A percentile compares a stretch with the other conserved stretches of the same genome.
Conservation (phyloP, 2,329 filamentous ascomycete species). For the Microcera coccophila region DNA sequence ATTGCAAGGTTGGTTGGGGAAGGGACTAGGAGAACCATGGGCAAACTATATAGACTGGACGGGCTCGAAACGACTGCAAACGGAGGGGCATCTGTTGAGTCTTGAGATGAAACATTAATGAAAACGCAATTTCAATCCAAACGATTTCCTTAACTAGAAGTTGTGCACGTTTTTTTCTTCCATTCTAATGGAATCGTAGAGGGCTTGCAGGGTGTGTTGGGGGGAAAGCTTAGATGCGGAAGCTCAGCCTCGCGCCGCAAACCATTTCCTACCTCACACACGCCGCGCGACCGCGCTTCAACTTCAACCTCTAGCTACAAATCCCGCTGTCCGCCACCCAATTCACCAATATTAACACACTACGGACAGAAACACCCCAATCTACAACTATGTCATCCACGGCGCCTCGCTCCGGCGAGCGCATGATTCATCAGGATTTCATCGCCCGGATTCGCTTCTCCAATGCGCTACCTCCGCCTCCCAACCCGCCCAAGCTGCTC, state of each 20-base stretch:
- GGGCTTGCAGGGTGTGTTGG: neutral
- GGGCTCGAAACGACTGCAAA: constrained; percentile 16
- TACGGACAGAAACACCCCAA: neutral
- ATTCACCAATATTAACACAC: constrained; percentile 1
- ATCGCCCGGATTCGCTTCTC: constrained; percentile 94
- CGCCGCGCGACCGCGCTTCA: constrained; percentile 16
- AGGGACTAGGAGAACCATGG: constrained; percentile 1
- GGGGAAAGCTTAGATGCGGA: neutral
- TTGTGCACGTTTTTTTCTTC: too few species aligned
- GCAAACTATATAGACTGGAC: constrained; percentile 14
- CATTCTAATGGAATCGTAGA: neutral
- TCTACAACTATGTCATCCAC: constrained; percentile 21
- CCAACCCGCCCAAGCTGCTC: constrained; percentile 91
- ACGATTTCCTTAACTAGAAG: neutral
- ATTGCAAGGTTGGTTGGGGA: constrained; percentile 14
- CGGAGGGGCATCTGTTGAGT: constrained; percentile 12
- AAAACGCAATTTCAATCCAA: constrained; percentile 10
- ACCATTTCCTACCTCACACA: constrained; percentile 19
- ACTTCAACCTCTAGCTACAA: constrained; percentile 8
- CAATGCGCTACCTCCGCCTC: constrained; percentile 91
- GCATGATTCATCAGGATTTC: constrained; percentile 85
- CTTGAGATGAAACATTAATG: constrained; percentile 24
- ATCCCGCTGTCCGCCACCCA: neutral
- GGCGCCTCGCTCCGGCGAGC: constrained; percentile 45
- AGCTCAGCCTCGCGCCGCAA: constrained; percentile 24